Conservation (phyloP, 2,329 filamentous ascomycete species). For the Botrytis elliptica region DNA sequence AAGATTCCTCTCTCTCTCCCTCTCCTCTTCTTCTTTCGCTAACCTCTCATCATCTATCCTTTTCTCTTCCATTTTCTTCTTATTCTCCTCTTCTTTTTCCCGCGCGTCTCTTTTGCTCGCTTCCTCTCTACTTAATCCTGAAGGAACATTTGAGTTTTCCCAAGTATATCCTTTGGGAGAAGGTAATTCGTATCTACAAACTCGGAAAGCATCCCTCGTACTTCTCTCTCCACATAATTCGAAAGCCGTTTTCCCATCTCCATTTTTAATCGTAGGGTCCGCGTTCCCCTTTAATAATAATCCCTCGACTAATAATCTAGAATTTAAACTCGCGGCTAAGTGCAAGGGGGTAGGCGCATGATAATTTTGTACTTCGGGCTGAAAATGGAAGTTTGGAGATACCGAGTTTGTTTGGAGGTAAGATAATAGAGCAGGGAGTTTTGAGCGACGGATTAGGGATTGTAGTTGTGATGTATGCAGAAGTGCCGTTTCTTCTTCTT, state of each 20-base stretch:
- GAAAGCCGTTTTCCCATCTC: constrained; percentile 80
- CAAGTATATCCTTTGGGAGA: constrained; percentile 47
- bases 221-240: constrained; percentile 81
- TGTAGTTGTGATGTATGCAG: constrained; percentile 89
- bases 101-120: constrained; percentile 66
- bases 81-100: constrained; percentile 68
- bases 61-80: constrained; percentile 67
- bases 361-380: constrained; percentile 67
- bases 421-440: constrained; percentile 79
- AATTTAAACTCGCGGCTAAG: constrained; percentile 78
- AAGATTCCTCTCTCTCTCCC: constrained; percentile 44
- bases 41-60: constrained; percentile 64
- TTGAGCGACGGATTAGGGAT: constrained; percentile 82
- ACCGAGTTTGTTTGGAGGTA: constrained; percentile 79
- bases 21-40: constrained; percentile 54
- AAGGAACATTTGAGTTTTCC: constrained; percentile 71
- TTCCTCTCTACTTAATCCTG: constrained; percentile 67
- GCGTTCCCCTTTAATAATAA: constrained; percentile 73
- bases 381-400: constrained; percentile 70
- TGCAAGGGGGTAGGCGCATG: constrained; percentile 81
- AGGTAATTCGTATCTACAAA: constrained; percentile 72
- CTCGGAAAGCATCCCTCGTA: constrained; percentile 87
- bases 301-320: constrained; percentile 71
- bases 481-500: constrained; percentile 78
- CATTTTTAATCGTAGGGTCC: constrained; percentile 68